Evolutionary conservation across 169 alveolate species (phyloP), one percentile per base, ranked within the genome.

Genomic region (Cryptosporidium tyzzeri): DNA sequence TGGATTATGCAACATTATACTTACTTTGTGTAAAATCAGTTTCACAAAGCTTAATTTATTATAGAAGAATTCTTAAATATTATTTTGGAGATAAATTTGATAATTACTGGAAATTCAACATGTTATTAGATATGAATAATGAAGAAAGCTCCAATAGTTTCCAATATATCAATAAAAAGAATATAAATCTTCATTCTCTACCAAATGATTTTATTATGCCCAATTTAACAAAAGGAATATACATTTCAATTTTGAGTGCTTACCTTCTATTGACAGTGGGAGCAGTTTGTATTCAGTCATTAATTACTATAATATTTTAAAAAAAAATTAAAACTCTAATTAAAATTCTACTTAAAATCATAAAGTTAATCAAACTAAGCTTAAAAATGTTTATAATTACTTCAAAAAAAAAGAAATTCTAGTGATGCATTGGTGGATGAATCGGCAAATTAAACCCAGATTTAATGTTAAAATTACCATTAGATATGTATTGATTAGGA

Each of bases 1-100:
- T 26, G 74, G 89, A 80, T 44, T 80, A 80, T 2, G 71, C 89
- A 21, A 80, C 89, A 3, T 18, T 80, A 29, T 80, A 80, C 51
- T 62, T 80, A 33, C 35, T 80, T 59, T 80, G 89, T 16, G 65
- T 59, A 16, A 65, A 80, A 23, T 45, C 75, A 39, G 62, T 80
- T 39, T 41, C 75, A 10, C 73, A 80, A 48, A 50, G 58, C 12
- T 8, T 80, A 39, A 41, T 62, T n/a, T 80, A 80, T 33, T 45
- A 80, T n/a, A 37, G 69, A 14, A 80, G 80, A 33, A 37, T 62
- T 29, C n/a, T 80, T 18, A 80, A 62, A 10, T 45, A 44, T 26
- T 8, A 31, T 3, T 26, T 44, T 45, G 45, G 29, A n/a, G 33
- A n/a, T 23, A 14, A 59, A 0, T 65, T 48, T 62, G 50, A 58